Base-by-base conservation (phyloP, 805 yeast species). In the Starmerella floris region DNA sequence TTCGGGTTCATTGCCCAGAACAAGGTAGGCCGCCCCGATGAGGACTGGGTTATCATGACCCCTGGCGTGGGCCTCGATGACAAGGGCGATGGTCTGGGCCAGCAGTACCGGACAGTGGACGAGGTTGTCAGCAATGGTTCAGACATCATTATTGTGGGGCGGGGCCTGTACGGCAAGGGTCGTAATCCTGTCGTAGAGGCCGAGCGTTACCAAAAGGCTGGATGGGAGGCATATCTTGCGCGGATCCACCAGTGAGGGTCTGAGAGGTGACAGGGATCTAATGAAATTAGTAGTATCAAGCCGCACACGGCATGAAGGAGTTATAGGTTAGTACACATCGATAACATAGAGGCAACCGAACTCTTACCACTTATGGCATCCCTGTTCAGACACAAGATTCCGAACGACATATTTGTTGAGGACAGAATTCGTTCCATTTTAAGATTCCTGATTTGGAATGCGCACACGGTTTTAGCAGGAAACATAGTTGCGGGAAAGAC, bases 21-120 rank as follows among this genome's bases (percentile, higher is more conserved):
- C 56, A 77, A 78, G 45, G 82, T 87, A 83, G 54, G 87, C 15
- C 69, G 72, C 35, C 91, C 78, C 54, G 51, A 40, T 30, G 87
- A 81, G 56, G 98, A 91, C 64, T 91, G 96, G 95, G 64, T 91
- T 32, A 75, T 87, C 45, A 79, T 91, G 91, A 88, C 98, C 1
- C 99, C 99, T 0, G 99, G 99, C 48, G 98, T 91, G 31, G 97
- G 97, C 2, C 70, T 91, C 40, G 98, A 88, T 58, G 97, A 88
- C 58, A 91, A 80, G 61, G 96, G 97, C 15, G 99, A 91, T 60
- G 75, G 79, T 1, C 70, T 91, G 48, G 99, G 99, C 21, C 99
- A 91, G 62, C 97, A 91, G 63, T 91, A 91, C 63, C 73, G 98
- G 61, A 77, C 95, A 4, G 97, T 88, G 3, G 75, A 74, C 50